Evolutionary conservation across 805 yeast species (phyloP), one percentile per base, ranked within the genome.

Genomic region (Ogataea pignaliae): DNA sequence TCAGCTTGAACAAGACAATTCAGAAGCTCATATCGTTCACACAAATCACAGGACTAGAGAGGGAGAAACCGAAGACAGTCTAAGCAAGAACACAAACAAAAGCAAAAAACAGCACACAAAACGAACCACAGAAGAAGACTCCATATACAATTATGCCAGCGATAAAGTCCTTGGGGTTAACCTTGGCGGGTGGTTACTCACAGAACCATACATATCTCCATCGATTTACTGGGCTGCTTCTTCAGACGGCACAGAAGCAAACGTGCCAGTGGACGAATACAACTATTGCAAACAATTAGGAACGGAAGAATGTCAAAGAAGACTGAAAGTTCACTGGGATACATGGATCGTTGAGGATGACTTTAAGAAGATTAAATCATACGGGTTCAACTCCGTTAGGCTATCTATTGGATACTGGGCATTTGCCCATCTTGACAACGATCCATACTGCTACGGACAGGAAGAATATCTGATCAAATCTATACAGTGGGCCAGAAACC

Each of bases 381-480:
- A 66, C 52, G 88, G 88, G 0, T 73, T 83, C 49, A 82, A 84
- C 55, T 68, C 82, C 57, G 88, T 85, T n/a, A 66, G 93, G 39
- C 73, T 86, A 32, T 93, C 93, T 0, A 75, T 85, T 40, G 91
- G 91, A 2, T 85, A 85, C 60, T 86, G 95, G 93, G 87, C 90
- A 1, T 82, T 81, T 65, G 71, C 71, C 45, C 64, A 63, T 38
- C 60, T 64, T 43, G 63, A 65, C 11, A 61, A 58, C 29, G 88
- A 83, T 60, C 87, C 88, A 0, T 83, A 80, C 53, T 81, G 81
- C 10, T 72, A 69, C 42, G 88, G 87, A 10, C 87, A 85, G 47
- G 80, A 79, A 41, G 64, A 68, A 9, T 85, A 83, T 56, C 64
- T 87, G 46, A 78, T 83, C 37, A 64, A 75, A 45, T 86, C 88